These are phyloP conservation scores for Coemansia sp. DNA, from an alignment of 192 early-diverging fungal genomes.

Conservation along the genomic window DNA sequence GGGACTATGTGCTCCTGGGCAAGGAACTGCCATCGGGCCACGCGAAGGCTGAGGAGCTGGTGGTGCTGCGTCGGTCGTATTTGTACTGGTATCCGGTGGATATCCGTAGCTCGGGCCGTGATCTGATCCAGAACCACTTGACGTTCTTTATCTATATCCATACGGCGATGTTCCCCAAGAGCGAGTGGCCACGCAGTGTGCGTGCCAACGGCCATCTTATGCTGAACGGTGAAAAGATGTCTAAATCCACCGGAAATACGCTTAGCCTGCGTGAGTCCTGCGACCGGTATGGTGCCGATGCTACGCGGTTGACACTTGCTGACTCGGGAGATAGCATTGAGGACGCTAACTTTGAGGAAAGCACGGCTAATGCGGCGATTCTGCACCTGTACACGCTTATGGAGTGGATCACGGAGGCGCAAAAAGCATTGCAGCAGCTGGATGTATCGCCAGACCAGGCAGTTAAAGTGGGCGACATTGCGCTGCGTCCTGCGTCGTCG, in stretches of 20 bases:
- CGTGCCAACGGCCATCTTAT: constrained; percentile 95
- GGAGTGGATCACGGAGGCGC: constrained; percentile 85
- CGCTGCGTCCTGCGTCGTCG: constrained; percentile 52
- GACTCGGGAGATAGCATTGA: constrained; percentile 95
- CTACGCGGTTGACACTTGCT: constrained; percentile 91
- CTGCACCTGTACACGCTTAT: constrained; percentile 84
- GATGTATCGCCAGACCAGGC: constrained; percentile 51
- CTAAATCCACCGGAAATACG: constrained; percentile 97
- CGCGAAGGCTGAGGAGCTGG: constrained; percentile 62
- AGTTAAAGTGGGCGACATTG: constrained; percentile 39
- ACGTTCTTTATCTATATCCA: constrained; percentile 98
- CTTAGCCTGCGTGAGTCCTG: constrained; percentile 79
- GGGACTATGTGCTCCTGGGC: constrained; percentile 86
- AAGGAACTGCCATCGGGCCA: constrained; percentile 60
- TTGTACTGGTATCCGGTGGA: constrained; percentile 98
- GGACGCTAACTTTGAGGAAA: constrained; percentile 98
- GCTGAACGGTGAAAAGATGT: constrained; percentile 96
- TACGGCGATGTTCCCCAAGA: constrained; percentile 88
- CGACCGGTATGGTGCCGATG: constrained; percentile 92
- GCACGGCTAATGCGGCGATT: constrained; percentile 94
- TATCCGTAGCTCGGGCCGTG: constrained; percentile 94
- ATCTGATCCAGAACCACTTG: constrained; percentile 96
- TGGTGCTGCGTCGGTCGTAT: constrained; percentile 83
- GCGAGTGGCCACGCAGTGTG: constrained; percentile 83
- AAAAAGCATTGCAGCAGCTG: constrained; percentile 53